phyloP scores from a whole-genome alignment of 345 rosid species.

The Hevea brasiliensis region DNA sequence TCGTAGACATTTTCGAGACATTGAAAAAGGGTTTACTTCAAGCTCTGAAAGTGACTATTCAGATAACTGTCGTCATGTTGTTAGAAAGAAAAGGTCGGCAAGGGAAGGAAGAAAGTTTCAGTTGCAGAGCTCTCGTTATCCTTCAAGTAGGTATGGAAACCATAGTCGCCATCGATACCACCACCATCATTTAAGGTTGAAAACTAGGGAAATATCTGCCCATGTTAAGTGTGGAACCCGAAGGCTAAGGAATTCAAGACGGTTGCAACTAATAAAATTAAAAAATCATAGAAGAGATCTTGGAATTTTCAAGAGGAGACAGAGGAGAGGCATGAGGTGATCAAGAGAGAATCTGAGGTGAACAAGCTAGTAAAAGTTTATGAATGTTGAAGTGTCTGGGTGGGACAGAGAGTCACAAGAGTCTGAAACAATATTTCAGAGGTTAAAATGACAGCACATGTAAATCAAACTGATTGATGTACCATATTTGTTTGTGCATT shows the following conservation, averaged over 20 bases:
- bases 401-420: too few species aligned
- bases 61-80: background rate
- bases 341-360: slow-evolving; percentile 9
- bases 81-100: slow-evolving; percentile 3
- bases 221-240: slow-evolving; percentile 41
- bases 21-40: slow-evolving; percentile 3
- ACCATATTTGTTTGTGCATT: too few species aligned
- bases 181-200: slow-evolving; percentile 36
- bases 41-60: slow-evolving; percentile 9
- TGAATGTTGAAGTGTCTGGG: too few species aligned
- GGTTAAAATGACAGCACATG: too few species aligned
- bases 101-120: slow-evolving; percentile 24
- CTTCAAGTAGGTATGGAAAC: too few species aligned
- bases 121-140: background rate
- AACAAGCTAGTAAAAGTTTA: background rate
- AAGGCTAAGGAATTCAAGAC: slow-evolving; percentile 40
- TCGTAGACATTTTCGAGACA: background rate
- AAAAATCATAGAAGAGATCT: slow-evolving; percentile 19
- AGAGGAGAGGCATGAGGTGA: slow-evolving; percentile 4
- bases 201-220: slow-evolving; percentile 35
- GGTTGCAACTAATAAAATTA: slow-evolving; percentile 17
- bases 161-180: too few species aligned
- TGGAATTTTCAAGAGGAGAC: slow-evolving; percentile 13
- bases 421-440: too few species aligned
- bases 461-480: too few species aligned